A percentile compares a stretch with the other conserved stretches of the same genome.
Conservation (phyloP, 495 filamentous ascomycete genomes). For the Penicillium salamii region DNA sequence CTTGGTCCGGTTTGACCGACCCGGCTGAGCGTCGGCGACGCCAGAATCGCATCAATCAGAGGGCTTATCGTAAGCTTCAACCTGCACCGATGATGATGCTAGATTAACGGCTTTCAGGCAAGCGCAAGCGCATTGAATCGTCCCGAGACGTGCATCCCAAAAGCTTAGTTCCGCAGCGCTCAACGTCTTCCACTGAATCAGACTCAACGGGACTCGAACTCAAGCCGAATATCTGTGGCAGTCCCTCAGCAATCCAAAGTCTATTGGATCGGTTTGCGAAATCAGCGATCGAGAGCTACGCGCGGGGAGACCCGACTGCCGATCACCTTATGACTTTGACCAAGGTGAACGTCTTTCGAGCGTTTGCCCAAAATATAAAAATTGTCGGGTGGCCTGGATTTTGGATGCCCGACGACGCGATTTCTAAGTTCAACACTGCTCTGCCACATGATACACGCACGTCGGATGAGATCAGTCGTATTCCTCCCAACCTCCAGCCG, state of each 20-base stretch:
- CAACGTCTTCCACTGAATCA: too few species aligned
- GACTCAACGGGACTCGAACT: neutral
- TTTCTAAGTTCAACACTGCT: constrained; percentile 29
- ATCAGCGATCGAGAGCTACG: constrained; percentile 29
- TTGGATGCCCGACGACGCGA: constrained; percentile 32
- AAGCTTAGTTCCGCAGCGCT: constrained; percentile 10
- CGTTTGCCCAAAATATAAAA: constrained; percentile 21
- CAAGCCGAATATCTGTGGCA: neutral
- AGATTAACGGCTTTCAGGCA: constrained; percentile 8
- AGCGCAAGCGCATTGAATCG: constrained; percentile 8
- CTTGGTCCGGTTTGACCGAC: constrained; percentile 39
- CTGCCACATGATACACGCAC: neutral
- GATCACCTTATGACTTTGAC: constrained; percentile 43
- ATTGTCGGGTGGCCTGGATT: constrained; percentile 16
- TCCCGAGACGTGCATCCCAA: constrained; percentile 17
- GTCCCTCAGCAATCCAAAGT: neutral
- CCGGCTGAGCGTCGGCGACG: constrained; percentile 35
- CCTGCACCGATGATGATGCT: neutral
- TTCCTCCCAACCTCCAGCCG: constrained; percentile 44
- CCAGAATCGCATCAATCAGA: constrained; percentile 46
- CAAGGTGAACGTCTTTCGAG: constrained; percentile 44
- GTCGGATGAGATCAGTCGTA: constrained; percentile 2
- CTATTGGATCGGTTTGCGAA: constrained; percentile 25
- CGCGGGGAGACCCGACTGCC: constrained; percentile 26
- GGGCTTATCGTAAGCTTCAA: constrained; percentile 34